Conservation (phyloP, 495 filamentous ascomycete genomes). For the Friedmanniomyces endolithicus region DNA sequence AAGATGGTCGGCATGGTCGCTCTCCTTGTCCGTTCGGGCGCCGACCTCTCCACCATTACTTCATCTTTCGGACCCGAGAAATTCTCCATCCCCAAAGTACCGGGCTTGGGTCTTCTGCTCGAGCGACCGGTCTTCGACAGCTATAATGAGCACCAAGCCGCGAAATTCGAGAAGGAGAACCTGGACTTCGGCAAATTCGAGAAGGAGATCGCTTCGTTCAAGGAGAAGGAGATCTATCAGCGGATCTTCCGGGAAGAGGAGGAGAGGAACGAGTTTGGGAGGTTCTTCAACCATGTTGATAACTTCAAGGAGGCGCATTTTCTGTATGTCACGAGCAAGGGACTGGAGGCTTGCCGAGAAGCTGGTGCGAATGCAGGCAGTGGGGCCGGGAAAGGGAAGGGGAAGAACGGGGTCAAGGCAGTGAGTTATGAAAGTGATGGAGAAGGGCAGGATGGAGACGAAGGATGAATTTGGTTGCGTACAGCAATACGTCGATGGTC, state of each 20-base stretch:
- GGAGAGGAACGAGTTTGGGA: slow-evolving; percentile 38
- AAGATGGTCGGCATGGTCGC: slow-evolving; percentile 95
- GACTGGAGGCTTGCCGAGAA: slow-evolving; percentile 14
- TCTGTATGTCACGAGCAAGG: slow-evolving; percentile 51
- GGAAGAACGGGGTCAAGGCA: not conserved
- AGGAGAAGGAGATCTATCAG: slow-evolving; percentile 84
- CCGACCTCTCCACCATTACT: slow-evolving; percentile 54
- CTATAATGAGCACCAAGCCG: slow-evolving; percentile 56
- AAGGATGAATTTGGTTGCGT: too few relatives aligned
- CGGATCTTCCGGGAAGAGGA: slow-evolving; percentile 84
- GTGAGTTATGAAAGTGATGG: not conserved
- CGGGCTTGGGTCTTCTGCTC: slow-evolving; percentile 72
- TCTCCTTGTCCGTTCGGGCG: slow-evolving; percentile 69
- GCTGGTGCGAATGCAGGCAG: not conserved
- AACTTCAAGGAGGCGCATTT: slow-evolving; percentile 60
- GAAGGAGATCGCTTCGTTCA: slow-evolving; percentile 72
- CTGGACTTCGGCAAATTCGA: slow-evolving; percentile 70
- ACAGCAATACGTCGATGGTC: too few relatives aligned
- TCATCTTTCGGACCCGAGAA: slow-evolving; percentile 46
- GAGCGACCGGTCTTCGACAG: slow-evolving; percentile 80
- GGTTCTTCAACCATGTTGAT: slow-evolving; percentile 80
- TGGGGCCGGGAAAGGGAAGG: not conserved
- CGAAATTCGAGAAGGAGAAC: slow-evolving; percentile 38
- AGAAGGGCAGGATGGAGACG: not conserved
- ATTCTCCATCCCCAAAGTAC: slow-evolving; percentile 88